Conservation (phyloP, 2,329 filamentous ascomycete genomes). For the Mycocentrospora acerina region DNA sequence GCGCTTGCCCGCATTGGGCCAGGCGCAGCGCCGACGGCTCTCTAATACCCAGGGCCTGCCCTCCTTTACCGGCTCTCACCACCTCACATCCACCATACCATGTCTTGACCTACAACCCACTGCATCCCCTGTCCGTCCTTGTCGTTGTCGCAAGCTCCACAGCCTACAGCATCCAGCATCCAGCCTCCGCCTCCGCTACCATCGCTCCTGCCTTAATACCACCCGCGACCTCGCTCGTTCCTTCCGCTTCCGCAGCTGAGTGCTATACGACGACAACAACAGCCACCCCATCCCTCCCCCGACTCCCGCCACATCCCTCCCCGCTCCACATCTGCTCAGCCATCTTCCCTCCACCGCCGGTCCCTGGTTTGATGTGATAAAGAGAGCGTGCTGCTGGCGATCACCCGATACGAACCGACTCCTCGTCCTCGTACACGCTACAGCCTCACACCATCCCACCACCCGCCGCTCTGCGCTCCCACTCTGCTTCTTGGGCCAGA, state of each 20-base stretch:
- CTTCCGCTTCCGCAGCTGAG: conserved; percentile 28
- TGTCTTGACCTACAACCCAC: conserved; percentile 2
- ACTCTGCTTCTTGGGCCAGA: conserved; percentile 21
- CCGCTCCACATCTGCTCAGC: conserved; percentile 35
- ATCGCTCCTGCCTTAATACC: conserved; percentile 17
- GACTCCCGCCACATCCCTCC: conserved; percentile 20
- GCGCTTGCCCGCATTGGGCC: background rate
- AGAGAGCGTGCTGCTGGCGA: conserved; percentile 30
- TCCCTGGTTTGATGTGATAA: conserved; percentile 38
- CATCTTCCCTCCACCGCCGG: conserved; percentile 27
- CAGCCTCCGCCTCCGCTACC: conserved; percentile 6
- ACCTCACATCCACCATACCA: conserved; percentile 5
- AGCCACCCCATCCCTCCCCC: conserved; percentile 14
- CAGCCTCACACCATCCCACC: conserved; percentile 19
- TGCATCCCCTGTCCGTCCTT: conserved; percentile 13
- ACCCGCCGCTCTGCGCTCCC: conserved; percentile 11
- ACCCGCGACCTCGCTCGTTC: conserved; percentile 22
- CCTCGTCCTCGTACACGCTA: conserved; percentile 23
- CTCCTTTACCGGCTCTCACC: conserved; percentile 25
- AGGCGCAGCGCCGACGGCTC: background rate
- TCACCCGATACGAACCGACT: conserved; percentile 20
- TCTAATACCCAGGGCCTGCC: conserved; percentile 5
- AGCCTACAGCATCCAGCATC: conserved; percentile 21
- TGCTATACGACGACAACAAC: conserved; percentile 22
- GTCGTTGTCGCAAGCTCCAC: conserved; percentile 29